Base-by-base conservation (phyloP, 2,329 filamentous ascomycete species). In the Apiospora rasikravindrae region DNA sequence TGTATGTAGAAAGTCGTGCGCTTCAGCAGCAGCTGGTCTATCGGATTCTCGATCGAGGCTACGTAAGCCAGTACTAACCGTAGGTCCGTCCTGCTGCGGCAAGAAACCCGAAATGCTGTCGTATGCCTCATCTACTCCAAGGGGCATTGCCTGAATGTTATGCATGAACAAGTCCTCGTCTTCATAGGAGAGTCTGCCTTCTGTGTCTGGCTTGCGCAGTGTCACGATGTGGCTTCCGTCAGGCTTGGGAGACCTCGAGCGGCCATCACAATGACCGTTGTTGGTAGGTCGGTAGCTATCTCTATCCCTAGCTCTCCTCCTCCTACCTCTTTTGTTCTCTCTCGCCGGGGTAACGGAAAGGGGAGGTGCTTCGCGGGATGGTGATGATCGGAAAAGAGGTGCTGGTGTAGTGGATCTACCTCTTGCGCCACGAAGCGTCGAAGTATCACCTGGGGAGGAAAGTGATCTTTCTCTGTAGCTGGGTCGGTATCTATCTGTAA, bases 131-230 rank as follows among this genome's bases (percentile, higher is more conserved):
- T 40, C 33, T 13, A 40, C 33, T 13, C 19, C 57, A 11, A 40
- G 40, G 29, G 33, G 2, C 33, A 40, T 24, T 37, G 33, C 57
- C 33, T 40, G 57, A 2, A 13, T 68, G n/a, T 68, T n/a, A 13
- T 51, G 37, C n/a, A 51, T 69, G 64, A 70, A 68, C 2, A 64
- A 6, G 33, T 70, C 69, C n/a, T 71, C 71, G 40, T 73, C 69
- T n/a, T 73, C 64, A 24, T 70, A 73, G 16, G 49, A 73, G 14
- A 73, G 66, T 19, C 71, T 70, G 24, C 71, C 71, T 10, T 73
- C 71, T 40, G 69, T 70, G 1, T 26, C 10, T 45, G 42, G 29
- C 16, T 61, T 61, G 29, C 29, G 29, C 7, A 61, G 53, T 22
- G 7, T n/a, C 29, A 61, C 29, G 29, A 19, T 13, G 53, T 61